Evolutionary conservation across 2,329 filamentous ascomycete species (phyloP), one percentile per base, ranked within the genome.

Genomic region (Aaosphaeria arxii): DNA sequence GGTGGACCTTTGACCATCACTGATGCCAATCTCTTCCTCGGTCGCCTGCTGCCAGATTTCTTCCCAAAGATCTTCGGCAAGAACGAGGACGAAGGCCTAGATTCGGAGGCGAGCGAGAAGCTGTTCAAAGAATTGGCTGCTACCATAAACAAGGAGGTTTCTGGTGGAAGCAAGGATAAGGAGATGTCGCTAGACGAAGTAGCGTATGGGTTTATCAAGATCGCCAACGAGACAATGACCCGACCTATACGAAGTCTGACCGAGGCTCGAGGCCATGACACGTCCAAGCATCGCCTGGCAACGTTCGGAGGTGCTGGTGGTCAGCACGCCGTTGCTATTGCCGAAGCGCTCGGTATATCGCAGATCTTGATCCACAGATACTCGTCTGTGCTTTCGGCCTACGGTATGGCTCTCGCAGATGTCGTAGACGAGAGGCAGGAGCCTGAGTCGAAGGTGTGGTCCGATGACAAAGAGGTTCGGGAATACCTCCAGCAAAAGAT

Each of bases 51-150:
- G 1, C 91, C 91, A 0, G 89, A 95, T 52, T 95, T 94, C 76
- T 96, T 96, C 63, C 91, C 91, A 0, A 92, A 91, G 67, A 96
- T 97, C 50, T 96, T 97, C 59, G 92, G 92, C 41, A 87, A 89
- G 67, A 87, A 91, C 40, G 91, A 96, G 65, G 79, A 96, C 48
- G 82, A 94, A 66, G 85, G 85, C 0, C 72, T 96, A 1, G 91
- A 96, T 63, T 76, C 82, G 1, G 80, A 87, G 48, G 87, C 88
- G 1, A 95, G 89, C 59, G 81, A 84, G 65, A 84, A 81, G 58
- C 79, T 89, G 1, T 88, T 96, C 51, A 79, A 87, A 53, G 84
- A 91, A 57, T 75, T 96, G 7, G 83, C 90, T 0, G 79, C 87
- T 36, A 79, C 89, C 59, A 87, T 96, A 62, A 94, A 95, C 58